Evolutionary conservation across 2,329 filamentous ascomycete species (phyloP).

Genomic region (Scortechinia acanthostroma): DNA sequence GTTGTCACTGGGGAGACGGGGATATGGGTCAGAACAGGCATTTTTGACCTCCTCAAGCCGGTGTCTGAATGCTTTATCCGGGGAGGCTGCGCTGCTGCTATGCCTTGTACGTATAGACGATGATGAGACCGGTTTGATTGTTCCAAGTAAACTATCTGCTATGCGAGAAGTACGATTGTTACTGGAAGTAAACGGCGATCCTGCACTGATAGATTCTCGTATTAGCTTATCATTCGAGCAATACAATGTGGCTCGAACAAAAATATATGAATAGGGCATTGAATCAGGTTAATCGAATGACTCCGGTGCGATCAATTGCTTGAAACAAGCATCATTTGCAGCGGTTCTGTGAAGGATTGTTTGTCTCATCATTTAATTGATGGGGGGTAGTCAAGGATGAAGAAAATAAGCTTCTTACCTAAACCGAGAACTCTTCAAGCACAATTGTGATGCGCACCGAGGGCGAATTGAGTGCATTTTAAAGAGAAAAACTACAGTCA

Average conservation of each 20-base stretch:
- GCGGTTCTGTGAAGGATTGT: conserved; percentile 49
- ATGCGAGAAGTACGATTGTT: conserved; percentile 7
- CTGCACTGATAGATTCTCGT: not conserved
- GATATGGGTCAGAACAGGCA: conserved; percentile 23
- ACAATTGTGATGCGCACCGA: not conserved
- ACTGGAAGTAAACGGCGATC: conserved; percentile 4
- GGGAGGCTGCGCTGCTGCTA: conserved; percentile 16
- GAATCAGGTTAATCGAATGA: no score
- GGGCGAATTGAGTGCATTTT: conserved; percentile 1
- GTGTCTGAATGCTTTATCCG: conserved; percentile 20
- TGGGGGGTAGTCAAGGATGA: not conserved
- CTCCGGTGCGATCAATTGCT: no score
- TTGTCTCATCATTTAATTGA: not conserved
- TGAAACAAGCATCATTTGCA: no score
- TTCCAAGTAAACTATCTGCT: no score
- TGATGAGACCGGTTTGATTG: no score
- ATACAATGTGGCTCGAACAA: no score
- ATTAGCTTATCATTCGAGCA: no score
- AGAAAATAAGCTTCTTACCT: not conserved
- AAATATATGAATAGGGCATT: no score
- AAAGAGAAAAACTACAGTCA: conserved; percentile 12
- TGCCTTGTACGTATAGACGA: no score
- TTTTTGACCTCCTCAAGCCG: conserved; percentile 24
- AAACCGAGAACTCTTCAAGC: not conserved
- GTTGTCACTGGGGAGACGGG: conserved; percentile 18